Evolutionary conservation across 331 rosid genomes (phyloP).

Genomic region (Arachis monticola): DNA sequence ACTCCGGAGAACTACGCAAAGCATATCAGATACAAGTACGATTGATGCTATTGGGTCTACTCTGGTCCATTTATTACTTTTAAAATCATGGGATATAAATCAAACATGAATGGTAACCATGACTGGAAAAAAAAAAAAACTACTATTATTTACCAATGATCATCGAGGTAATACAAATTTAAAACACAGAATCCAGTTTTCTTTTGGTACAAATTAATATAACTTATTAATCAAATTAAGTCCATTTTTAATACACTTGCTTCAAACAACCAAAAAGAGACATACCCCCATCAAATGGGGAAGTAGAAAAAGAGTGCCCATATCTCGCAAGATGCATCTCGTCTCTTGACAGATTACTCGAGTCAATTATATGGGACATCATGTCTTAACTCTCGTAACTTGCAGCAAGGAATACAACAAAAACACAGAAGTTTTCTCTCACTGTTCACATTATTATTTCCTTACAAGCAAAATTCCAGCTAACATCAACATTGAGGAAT

Average conservation of each 20-base stretch:
- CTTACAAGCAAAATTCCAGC: constrained; percentile 62
- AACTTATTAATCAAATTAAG: background rate
- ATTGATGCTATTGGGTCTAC: too few species aligned
- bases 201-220: too few species aligned
- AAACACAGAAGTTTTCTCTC: constrained; percentile 49
- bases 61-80: too few species aligned
- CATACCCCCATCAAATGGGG: background rate
- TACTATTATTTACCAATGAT: too few species aligned
- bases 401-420: constrained; percentile 48
- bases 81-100: too few species aligned
- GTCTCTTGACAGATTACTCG: constrained; percentile 35
- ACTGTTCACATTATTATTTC: constrained; percentile 67
- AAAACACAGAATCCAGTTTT: background rate
- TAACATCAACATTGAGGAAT: constrained; percentile 47
- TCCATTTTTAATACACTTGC: background rate
- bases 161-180: background rate
- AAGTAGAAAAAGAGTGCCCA: constrained; percentile 14
- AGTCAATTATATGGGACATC: constrained; percentile 33
- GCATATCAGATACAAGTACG: too few species aligned
- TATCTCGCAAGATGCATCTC: constrained; percentile 25
- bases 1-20: too few species aligned
- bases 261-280: background rate
- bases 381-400: constrained; percentile 36
- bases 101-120: too few species aligned
- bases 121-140: too few species aligned